These are phyloP conservation scores for Cladosporium phlei DNA, from an alignment of 2,329 filamentous ascomycete species.

Conservation along the genomic window DNA sequence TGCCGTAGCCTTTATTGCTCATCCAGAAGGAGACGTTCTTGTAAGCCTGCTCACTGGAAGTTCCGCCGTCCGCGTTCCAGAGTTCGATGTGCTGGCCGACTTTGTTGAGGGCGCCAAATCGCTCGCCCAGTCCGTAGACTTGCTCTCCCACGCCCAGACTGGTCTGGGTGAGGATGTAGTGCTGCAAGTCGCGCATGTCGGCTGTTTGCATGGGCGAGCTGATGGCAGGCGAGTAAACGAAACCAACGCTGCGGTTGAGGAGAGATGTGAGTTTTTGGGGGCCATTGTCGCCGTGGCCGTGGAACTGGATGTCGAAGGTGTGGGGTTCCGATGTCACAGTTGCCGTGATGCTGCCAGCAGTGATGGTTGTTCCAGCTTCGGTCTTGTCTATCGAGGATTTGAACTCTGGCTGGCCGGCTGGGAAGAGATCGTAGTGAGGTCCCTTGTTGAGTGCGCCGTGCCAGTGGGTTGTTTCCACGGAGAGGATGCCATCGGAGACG, in stretches of 20 bases:
- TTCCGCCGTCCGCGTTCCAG: constrained; percentile 59
- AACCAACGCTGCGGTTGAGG: constrained; percentile 51
- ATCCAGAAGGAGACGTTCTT: constrained; percentile 69
- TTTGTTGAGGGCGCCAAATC: constrained; percentile 73
- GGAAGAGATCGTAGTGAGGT: constrained; percentile 57
- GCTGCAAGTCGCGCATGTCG: constrained; percentile 43
- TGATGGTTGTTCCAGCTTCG: constrained; percentile 46
- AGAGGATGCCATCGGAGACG: constrained; percentile 56
- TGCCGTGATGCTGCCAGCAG: constrained; percentile 49
- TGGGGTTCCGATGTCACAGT: constrained; percentile 48
- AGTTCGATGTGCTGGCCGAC: constrained; percentile 66
- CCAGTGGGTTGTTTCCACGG: constrained; percentile 56
- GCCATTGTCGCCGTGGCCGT: constrained; percentile 48
- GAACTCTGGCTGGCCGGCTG: constrained; percentile 44
- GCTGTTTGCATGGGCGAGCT: constrained; percentile 50
- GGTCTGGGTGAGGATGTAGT: constrained; percentile 44
- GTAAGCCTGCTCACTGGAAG: constrained; percentile 65
- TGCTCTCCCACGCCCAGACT: constrained; percentile 54
- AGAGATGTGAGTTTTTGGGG: constrained; percentile 53
- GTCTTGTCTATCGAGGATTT: constrained; percentile 39
- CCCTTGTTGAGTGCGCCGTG: constrained; percentile 48
- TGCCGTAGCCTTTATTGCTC: constrained; percentile 67
- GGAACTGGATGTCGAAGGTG: constrained; percentile 54
- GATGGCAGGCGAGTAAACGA: constrained; percentile 53
- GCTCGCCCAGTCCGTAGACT: constrained; percentile 69